Evolutionary conservation across 495 filamentous ascomycete genomes (phyloP), one percentile per base, ranked within the genome.

Genomic region (Hypoxylon trugodes): DNA sequence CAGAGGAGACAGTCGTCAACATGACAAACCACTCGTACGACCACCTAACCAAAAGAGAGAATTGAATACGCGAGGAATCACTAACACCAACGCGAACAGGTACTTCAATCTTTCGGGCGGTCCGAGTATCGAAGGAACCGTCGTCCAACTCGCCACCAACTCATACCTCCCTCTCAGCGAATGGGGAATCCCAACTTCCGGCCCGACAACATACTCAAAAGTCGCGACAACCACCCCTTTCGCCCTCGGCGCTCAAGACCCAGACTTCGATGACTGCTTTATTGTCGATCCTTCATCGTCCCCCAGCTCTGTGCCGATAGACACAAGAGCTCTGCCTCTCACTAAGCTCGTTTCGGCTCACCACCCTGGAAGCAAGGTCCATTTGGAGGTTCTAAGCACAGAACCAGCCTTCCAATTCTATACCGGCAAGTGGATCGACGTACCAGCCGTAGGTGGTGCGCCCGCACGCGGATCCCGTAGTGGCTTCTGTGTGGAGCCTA

Each of bases 361-460:
- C 72, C 89, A 96, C 68, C 85, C 90, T 4, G 79, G 77, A 4
- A 86, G 87, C 15, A 84, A 85, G 40, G 79, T 97, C 59, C 87
- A 96, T 68, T 85, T 97, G 16, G 90, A 96, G 65, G 87, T 96
- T 6, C 76, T 85, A 66, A 93, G 89, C 77, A 97, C 93, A 0
- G 93, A 97, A 76, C 95, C 95, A 1, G 92, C 93, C 0, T 97
- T 96, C 83, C 93, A 97, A 74, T 96, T 96, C 77, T 97, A 97
- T 77, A 96, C 91, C 0, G 95, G 93, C 40, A 89, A 90, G 67
- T 86, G 85, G 65, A 90, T 95, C 62, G 79, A 93, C 62, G 86
- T 95, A n/a, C 89, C 87, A 0, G 86, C 80, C 33, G 84, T 89
- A 9, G 86, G 82, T 10, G 88, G 86, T 0, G 70, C 84, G 10